Base-by-base conservation (phyloP, 768 basidiomycete genomes). In the Neoboletus subvelutipes region DNA sequence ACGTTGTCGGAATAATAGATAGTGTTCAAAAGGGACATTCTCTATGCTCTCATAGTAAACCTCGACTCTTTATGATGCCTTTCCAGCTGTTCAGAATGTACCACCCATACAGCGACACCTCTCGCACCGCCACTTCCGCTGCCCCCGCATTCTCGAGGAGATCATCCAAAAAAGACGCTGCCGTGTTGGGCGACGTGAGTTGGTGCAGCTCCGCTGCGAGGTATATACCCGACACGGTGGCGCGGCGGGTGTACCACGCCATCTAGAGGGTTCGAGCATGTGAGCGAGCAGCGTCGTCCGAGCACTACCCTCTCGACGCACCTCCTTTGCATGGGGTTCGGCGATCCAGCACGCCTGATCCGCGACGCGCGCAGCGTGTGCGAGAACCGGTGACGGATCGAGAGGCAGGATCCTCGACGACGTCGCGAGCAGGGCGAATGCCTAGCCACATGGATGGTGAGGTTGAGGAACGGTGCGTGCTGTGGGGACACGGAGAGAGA, bases 151-250 rank as follows among this genome's bases (percentile, higher is more conserved):
- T 71, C 11, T 78, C 75, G 15, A 93, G 76, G 7, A 92, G 80
- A 9, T 78, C 72, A 45, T 87, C 84, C 15, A 94, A 76, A 75
- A 94, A 92, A 3, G 75, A 71, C 29, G 76, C 72, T 0, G 88
- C 83, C 3, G 90, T 90, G 13, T 74, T 65, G 5, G 91, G 88
- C 2, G 91, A 93, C 0, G 83, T 80, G n/a, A 94, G 67, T 66
- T 94, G 91, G 64, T 92, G 91, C 17, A 94, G 75, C 72, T 93
- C 91, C 58, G 89, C 83, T n/a, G 87, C 84, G 15, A 82, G 77
- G 62, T 93, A 94, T 15, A 89, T 74, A 1, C 81, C 78, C 8
- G 87, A 83, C 31, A 92, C 64, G 1, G 87, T 81, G 0, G 81
- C 83, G 34, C 92, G 78, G 36, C 77, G 81, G 7, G 84, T 74